phyloP scores from a whole-genome alignment of 148 eudicot species.

The Nepenthes mirabilis region DNA sequence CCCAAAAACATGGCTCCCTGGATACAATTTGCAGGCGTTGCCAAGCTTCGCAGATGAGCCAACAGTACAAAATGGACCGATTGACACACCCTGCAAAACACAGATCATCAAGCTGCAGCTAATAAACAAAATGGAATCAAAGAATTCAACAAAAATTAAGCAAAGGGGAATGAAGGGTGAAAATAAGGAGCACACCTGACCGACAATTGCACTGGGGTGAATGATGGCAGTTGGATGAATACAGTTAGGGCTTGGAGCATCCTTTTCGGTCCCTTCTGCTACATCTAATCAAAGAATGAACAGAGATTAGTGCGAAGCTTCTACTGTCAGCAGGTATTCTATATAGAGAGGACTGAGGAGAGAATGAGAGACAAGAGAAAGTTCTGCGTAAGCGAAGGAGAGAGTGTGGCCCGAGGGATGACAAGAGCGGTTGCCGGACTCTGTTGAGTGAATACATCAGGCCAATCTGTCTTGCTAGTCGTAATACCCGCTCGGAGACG shows the following conservation, averaged over 20 bases:
- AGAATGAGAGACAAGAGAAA: neutral
- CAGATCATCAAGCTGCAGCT: neutral
- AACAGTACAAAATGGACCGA: slow-evolving; percentile 93
- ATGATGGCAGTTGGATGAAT: slow-evolving; percentile 73
- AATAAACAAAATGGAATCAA: neutral
- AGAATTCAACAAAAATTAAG: neutral
- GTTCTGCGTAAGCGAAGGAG: neutral
- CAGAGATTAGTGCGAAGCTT: neutral
- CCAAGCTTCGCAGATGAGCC: slow-evolving; percentile 75
- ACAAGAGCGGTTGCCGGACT: too few species aligned
- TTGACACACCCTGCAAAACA: slow-evolving; percentile 62
- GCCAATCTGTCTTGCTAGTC: too few species aligned
- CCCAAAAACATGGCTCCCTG: slow-evolving; percentile 89
- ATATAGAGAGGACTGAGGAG: neutral
- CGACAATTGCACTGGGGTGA: slow-evolving; percentile 63
- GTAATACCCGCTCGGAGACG: too few species aligned
- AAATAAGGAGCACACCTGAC: slow-evolving; percentile 33
- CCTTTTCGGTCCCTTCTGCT: slow-evolving; percentile 14
- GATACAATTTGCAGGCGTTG: slow-evolving; percentile 64
- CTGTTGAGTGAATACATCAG: too few species aligned
- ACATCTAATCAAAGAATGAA: slow-evolving; percentile 23
- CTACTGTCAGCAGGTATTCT: neutral
- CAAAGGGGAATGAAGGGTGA: neutral
- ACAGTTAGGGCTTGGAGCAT: slow-evolving; percentile 15
- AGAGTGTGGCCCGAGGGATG: too few species aligned